These are phyloP conservation scores for Kregervanrija pseudodelftensis DNA, from an alignment of 805 yeast genomes.

Conservation along the genomic window DNA sequence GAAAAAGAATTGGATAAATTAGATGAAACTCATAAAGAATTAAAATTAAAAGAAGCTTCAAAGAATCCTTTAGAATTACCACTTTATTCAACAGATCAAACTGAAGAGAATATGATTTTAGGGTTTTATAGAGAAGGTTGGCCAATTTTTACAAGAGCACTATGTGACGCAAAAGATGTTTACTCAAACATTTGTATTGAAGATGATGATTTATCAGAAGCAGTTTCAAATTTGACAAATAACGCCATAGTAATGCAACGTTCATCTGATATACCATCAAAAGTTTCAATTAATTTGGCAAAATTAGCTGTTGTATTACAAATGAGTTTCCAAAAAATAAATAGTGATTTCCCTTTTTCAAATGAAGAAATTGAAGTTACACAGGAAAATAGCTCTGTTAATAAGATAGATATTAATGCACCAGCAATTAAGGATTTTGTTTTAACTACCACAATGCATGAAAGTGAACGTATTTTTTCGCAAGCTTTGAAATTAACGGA, in stretches of 20 bases:
- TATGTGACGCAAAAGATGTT: slow-evolving; percentile 19
- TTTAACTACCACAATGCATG: slow-evolving; percentile 9
- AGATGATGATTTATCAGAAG: slow-evolving; percentile 16
- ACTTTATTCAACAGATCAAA: slow-evolving; percentile 14
- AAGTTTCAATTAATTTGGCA: slow-evolving; percentile 11
- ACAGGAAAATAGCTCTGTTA: slow-evolving; percentile 7
- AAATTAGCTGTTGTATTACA: slow-evolving; percentile 16
- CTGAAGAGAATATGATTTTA: slow-evolving; percentile 17
- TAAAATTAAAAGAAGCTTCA: slow-evolving; percentile 10
- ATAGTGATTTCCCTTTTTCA: slow-evolving; percentile 5
- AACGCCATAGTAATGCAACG: slow-evolving; percentile 14
- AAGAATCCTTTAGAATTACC: slow-evolving; percentile 16
- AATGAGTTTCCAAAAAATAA: slow-evolving; percentile 10
- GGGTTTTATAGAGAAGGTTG: slow-evolving; percentile 20
- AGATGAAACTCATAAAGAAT: slow-evolving; percentile 5
- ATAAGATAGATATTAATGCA: slow-evolving; percentile 5
- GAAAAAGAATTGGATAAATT: slow-evolving; percentile 6
- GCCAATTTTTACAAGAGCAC: slow-evolving; percentile 20
- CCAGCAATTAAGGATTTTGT: slow-evolving; percentile 14
- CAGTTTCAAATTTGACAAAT: slow-evolving; percentile 13
- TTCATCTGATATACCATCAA: slow-evolving; percentile 16
- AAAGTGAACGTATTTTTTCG: slow-evolving; percentile 11
- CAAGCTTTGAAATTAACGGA: slow-evolving; percentile 12
- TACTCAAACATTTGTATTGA: slow-evolving; percentile 21
- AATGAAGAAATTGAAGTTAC: slow-evolving; percentile 8